Base-by-base conservation (phyloP, 1,139 yeast species). In the Scheffersomyces cryptocercus region DNA sequence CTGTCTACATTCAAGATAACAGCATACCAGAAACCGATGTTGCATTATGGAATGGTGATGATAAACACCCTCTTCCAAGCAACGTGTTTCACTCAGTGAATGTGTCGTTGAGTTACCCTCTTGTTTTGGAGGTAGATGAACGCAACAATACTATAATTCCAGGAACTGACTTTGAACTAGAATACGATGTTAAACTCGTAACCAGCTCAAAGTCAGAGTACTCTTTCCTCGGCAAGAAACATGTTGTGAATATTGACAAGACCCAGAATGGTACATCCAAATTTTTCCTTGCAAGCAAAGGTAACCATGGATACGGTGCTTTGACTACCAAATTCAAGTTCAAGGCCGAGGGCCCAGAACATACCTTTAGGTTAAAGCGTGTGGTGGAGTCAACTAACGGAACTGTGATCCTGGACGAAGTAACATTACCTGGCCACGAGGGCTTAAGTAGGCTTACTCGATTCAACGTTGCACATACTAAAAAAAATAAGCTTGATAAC, bases 241-340 rank as follows among this genome's bases (percentile, higher is more conserved):
- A 49, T 8, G 48, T 59, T 3, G 43, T 62, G 16, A 57, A 62
- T 24, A 50, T 52, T 2, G 44, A 46, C n/a, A 42, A 56, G 13
- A 42, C 41, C 4, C 76, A 72, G 50, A 62, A 65, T 46, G 87
- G 86, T 29, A 67, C 79, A 1, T 79, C 86, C 0, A 50, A 51
- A 5, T 81, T 66, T 50, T 62, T 70, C 2, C 43, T 79, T 3
- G 59, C 79, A 3, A 73, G 78, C 11, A 46, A 53, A 8, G 84
- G 85, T 1, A 81, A 81, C 52, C 67, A 70, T 52, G 87, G 86
- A 0, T 50, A 54, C 36, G 86, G 84, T 2, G 51, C 64, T 2
- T 56, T 65, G 36, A 53, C 51, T 3, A 68, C 81, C 13, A 69
- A 68, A 46, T 78, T 68, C 59, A 65, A 59, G 42, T 60, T 62